These are phyloP conservation scores for Penicillium frequentans DNA, from an alignment of 2,329 filamentous ascomycete genomes.

Conservation along the genomic window DNA sequence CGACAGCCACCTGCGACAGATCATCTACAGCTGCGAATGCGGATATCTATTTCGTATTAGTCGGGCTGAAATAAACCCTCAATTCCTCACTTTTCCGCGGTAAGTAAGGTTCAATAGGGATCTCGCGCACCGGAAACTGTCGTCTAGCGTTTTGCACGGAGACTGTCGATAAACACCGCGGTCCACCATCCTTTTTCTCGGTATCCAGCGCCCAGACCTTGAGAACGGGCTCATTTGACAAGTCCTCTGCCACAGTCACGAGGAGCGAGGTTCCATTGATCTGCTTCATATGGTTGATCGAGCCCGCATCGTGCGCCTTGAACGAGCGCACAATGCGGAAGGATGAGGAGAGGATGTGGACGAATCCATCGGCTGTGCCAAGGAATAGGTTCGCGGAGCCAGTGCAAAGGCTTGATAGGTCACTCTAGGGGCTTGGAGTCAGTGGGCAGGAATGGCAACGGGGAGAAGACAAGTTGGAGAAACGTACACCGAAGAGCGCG, in stretches of 20 bases:
- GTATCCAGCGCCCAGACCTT: slow-evolving; percentile 98
- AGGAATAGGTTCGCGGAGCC: slow-evolving; percentile 89
- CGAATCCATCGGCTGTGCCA: slow-evolving; percentile 78
- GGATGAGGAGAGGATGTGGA: slow-evolving; percentile 81
- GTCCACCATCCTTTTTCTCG: slow-evolving; percentile 89
- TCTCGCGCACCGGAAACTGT: slow-evolving; percentile 73
- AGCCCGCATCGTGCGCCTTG: slow-evolving; percentile 73
- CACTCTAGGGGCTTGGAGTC: slow-evolving; percentile 47
- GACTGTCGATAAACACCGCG: slow-evolving; percentile 83
- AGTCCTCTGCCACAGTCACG: slow-evolving; percentile 78
- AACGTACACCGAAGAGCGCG: slow-evolving; percentile 73
- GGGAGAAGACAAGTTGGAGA: background rate
- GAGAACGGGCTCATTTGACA: slow-evolving; percentile 80
- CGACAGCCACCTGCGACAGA: slow-evolving; percentile 87
- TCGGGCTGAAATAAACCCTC: background rate
- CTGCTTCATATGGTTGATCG: slow-evolving; percentile 89
- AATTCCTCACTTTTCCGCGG: no score
- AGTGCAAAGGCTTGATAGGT: slow-evolving; percentile 79
- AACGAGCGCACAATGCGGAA: slow-evolving; percentile 89
- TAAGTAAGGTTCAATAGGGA: background rate
- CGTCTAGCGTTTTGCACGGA: slow-evolving; percentile 86
- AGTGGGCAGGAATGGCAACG: background rate
- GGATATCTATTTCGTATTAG: slow-evolving; percentile 54
- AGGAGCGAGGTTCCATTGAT: slow-evolving; percentile 82
- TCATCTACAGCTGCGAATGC: slow-evolving; percentile 86